Percentiles rank a stretch among this genome's conserved stretches.
phyloP scores from a whole-genome alignment of 1,284 basidiomycete species.

The Meripilus lineatus region DNA sequence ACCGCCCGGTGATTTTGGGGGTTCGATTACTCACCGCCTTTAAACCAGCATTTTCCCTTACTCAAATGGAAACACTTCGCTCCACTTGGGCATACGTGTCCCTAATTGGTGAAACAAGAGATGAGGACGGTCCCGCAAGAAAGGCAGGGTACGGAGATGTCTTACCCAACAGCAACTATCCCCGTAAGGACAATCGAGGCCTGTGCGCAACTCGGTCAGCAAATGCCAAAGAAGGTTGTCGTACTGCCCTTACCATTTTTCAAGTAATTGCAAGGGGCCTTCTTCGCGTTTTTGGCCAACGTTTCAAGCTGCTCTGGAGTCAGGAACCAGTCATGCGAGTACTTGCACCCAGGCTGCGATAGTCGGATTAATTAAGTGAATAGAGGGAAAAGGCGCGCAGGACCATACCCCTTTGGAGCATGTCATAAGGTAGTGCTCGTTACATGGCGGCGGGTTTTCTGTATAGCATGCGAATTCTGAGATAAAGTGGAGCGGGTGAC shows the following conservation, averaged over 20 bases:
- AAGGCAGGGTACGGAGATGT: slow-evolving; percentile 1
- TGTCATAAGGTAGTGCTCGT: slow-evolving; percentile 73
- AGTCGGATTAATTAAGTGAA: background rate
- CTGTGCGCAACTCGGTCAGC: slow-evolving; percentile 30
- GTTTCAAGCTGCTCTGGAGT: slow-evolving; percentile 62
- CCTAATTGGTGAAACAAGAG: slow-evolving; percentile 29
- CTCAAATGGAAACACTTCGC: slow-evolving; percentile 39
- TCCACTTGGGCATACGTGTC: slow-evolving; percentile 77
- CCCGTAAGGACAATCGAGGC: slow-evolving; percentile 64
- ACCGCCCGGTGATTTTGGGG: background rate
- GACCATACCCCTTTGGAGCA: slow-evolving; percentile 69
- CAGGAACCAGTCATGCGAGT: slow-evolving; percentile 71
- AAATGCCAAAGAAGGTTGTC: background rate
- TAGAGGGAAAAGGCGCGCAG: background rate
- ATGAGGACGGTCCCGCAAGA: background rate
- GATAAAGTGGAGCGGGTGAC: background rate
- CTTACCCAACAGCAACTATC: slow-evolving; percentile 60
- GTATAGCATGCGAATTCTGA: slow-evolving; percentile 10
- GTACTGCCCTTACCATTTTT: slow-evolving; percentile 53
- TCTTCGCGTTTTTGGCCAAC: slow-evolving; percentile 68
- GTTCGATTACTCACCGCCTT: slow-evolving; percentile 53
- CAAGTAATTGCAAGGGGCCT: slow-evolving; percentile 75
- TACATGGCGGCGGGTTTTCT: slow-evolving; percentile 77
- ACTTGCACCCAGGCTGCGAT: slow-evolving; percentile 63
- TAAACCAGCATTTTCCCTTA: slow-evolving; percentile 78